These are phyloP conservation scores for Cladophialophora immunda DNA, from an alignment of 2,329 filamentous ascomycete genomes.

Conservation along the genomic window DNA sequence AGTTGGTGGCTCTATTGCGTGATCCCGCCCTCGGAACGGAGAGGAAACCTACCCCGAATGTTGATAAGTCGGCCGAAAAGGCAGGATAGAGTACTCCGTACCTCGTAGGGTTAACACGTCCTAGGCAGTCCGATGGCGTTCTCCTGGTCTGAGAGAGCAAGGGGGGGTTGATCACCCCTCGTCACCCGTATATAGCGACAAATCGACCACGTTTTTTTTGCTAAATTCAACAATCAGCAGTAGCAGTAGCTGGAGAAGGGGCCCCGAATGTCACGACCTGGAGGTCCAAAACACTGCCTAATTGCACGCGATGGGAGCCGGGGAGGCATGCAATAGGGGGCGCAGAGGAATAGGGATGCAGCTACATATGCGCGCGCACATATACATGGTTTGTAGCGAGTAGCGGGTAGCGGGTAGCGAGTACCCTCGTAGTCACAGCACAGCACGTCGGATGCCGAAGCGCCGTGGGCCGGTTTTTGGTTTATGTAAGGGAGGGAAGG, in stretches of 20 bases:
- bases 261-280: background rate
- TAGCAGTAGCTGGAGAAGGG: background rate
- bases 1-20: too few relatives aligned
- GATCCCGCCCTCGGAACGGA: too few relatives aligned
- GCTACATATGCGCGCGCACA: background rate
- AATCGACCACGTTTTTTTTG: too few relatives aligned
- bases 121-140: too few relatives aligned
- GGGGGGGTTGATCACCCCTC: too few relatives aligned
- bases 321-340: background rate
- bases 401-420: background rate
- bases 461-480: slow-evolving; percentile 10
- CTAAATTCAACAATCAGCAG: background rate
- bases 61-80: too few relatives aligned
- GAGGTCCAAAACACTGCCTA: background rate
- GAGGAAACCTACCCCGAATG: too few relatives aligned
- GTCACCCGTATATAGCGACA: too few relatives aligned
- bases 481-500: slow-evolving; percentile 5
- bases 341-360: background rate
- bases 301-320: background rate
- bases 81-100: too few relatives aligned
- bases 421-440: background rate
- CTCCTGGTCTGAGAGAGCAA: too few relatives aligned
- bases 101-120: too few relatives aligned
- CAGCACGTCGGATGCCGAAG: slow-evolving; percentile 7
- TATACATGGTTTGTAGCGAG: too few relatives aligned